Evolutionary conservation across 73 alveolate genomes (phyloP), one percentile per base, ranked within the genome.

Genomic region (Uronychia binucleata): DNA sequence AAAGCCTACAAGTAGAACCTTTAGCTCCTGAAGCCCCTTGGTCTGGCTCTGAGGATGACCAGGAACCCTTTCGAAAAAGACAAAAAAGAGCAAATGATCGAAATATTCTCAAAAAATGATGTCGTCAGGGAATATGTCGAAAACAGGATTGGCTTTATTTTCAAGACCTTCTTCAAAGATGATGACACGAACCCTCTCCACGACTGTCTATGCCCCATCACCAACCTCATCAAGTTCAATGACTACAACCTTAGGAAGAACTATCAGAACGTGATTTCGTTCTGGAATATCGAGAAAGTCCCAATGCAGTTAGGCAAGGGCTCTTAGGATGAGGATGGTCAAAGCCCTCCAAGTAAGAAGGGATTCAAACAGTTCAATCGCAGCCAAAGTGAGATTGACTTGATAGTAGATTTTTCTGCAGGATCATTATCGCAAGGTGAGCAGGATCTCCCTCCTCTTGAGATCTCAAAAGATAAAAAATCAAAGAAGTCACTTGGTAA

Each of bases 51-150:
- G 33, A 86, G 78, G 87, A 30, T 29, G 27, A 75, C 92, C 26
- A 30, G 83, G 31, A 86, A 86, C 77, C 92, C 92, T 1, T 31
- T 59, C 28, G 83, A 58, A 33, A 78, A 60, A 13, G 92, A 86
- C 31, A 57, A 31, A 29, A 79, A 77, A 33, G 34, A 29, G 31
- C 58, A 86, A 31, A 34, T 86, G 74, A 77, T 31, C 28, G 92
- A 86, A 77, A 58, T 86, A 0, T 78, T 86, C 78, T 27, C 60
- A 1, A 67, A 67, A 26, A 67, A 26, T 46, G 67, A 46, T 11
- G 67, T 46, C 5, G 67, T 46, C n/a, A 46, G 67, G 67, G 67
- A 46, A 46, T 46, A 46, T 46, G 67, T 46, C n/a, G n/a, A 46
- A 19, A 19, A 46, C 67, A 5, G 67, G 19, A 46, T 46, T 11